Evolutionary conservation across 2,329 filamentous ascomycete genomes (phyloP), one percentile per base, ranked within the genome.

Genomic region (Pyrenophora tritici-repentis): DNA sequence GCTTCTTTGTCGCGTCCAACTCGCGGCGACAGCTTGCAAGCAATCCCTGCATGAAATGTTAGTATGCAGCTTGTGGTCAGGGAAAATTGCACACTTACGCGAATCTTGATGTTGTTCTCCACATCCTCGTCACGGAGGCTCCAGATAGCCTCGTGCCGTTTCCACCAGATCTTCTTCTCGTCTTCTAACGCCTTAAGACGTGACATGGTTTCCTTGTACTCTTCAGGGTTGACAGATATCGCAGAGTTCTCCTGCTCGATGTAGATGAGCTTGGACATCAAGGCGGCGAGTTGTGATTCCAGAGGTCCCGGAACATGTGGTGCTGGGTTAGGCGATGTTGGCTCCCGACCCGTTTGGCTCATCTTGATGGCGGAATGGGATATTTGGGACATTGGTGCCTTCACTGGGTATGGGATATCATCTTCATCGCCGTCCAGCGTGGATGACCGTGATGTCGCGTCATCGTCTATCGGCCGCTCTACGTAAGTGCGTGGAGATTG

Each of bases 91-190:
- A 24, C 9, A 52, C 58, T 52, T 56, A 61, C 58, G 3, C 74
- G 72, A 35, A 76, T 69, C 61, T 73, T 75, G 58, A 76, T 74
- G 54, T 76, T 71, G 53, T 77, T 78, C 42, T 72, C 68, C 1
- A 77, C 70, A 38, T 78, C 75, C 53, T 75, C 73, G 50, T 77
- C 74, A 31, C 75, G 67, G 16, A 78, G 63, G 3, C 68, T 67
- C 57, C 71, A 76, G 40, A 77, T 67, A n/a, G 73, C 71, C 56
- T 74, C 70, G 44, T 77, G 71, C 18, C 73, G 63, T 33, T 68
- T 68, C 40, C 62, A 58, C 63, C 69, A 72, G 1, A 58, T 55
- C 14, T 65, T 65, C 52, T 76, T 75, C 47, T 77, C 73, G 1
- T 60, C 63, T 50, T 76, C 71, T 6, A 77, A 60, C 1, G 61